Percentiles rank a stretch among this genome's conserved stretches.
Conservation (phyloP, 139 green algal species). For the Chlamydomonas eustigma region DNA sequence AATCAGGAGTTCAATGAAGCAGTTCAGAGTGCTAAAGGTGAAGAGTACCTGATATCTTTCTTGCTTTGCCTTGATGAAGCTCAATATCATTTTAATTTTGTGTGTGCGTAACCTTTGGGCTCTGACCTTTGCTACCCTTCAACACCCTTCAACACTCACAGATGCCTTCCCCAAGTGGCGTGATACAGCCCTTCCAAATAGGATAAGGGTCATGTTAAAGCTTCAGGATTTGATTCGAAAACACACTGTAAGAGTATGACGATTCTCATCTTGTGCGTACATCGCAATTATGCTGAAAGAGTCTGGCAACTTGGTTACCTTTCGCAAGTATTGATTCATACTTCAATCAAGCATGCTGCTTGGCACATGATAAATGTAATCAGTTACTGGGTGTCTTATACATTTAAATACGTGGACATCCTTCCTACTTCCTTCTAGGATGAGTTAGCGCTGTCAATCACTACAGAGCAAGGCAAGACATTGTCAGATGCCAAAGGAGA, state of each 20-base stretch:
- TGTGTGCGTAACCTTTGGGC: background rate
- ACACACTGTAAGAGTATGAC: constrained; percentile 58
- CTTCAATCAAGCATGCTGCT: no score
- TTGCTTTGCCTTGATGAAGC: background rate
- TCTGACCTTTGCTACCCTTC: background rate
- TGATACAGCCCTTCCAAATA: constrained; percentile 64
- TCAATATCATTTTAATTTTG: background rate
- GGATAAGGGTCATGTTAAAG: constrained; percentile 88
- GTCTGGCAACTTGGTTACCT: background rate
- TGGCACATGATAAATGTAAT: no score
- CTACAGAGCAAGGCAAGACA: constrained; percentile 94
- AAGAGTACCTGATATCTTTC: background rate
- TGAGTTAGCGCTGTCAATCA: constrained; percentile 76
- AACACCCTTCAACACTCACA: background rate
- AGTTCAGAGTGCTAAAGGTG: constrained; percentile 65
- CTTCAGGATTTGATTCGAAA: constrained; percentile 79
- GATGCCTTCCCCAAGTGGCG: constrained; percentile 80
- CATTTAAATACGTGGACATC: no score
- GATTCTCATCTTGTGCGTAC: background rate
- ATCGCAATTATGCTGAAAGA: constrained; percentile 1
- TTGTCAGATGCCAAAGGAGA: constrained; percentile 87
- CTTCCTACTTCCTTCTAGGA: constrained; percentile 50
- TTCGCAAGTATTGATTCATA: no score
- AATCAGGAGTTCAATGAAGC: constrained; percentile 81
- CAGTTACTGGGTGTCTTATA: no score